A percentile compares a stretch with the other conserved stretches of the same genome.
phyloP scores from a whole-genome alignment of 2,329 filamentous ascomycete species.

The Colletotrichum tofieldiae region DNA sequence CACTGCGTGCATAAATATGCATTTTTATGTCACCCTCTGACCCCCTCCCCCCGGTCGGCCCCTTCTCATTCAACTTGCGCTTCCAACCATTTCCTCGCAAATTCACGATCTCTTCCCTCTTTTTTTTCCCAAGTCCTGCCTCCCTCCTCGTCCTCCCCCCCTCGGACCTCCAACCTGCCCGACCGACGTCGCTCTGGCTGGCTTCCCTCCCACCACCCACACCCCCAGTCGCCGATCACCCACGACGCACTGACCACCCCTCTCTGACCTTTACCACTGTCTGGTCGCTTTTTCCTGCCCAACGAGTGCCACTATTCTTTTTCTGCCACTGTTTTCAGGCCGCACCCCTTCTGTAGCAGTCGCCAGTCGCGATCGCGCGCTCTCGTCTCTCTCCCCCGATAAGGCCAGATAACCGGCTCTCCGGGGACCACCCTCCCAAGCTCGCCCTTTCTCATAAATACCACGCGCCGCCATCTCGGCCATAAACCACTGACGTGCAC shows the following conservation, averaged over 20 bases:
- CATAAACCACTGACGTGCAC: constrained; percentile 63
- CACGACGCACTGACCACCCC: constrained; percentile 42
- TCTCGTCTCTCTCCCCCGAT: constrained; percentile 53
- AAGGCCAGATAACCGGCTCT: constrained; percentile 55
- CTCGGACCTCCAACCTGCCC: constrained; percentile 28
- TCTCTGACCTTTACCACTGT: constrained; percentile 32
- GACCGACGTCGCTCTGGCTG: constrained; percentile 23
- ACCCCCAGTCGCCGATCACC: constrained; percentile 39
- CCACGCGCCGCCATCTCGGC: constrained; percentile 61
- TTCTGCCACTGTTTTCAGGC: constrained; percentile 45
- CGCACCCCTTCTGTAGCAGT: constrained; percentile 37
- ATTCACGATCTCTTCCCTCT: constrained; percentile 50
- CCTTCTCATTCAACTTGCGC: constrained; percentile 35
- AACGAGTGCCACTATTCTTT: constrained; percentile 53
- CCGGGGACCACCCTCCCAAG: constrained; percentile 50
- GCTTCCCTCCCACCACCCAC: constrained; percentile 15
- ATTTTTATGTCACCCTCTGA: constrained; percentile 39
- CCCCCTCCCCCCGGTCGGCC: constrained; percentile 15
- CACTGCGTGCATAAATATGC: constrained; percentile 41
- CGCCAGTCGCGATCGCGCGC: constrained; percentile 34
- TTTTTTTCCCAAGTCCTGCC: constrained; percentile 24
- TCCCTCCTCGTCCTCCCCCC: background rate
- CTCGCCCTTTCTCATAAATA: constrained; percentile 61
- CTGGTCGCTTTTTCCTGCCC: constrained; percentile 43
- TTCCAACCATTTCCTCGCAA: constrained; percentile 45